Evolutionary conservation across 164 flowering plant genomes (phyloP).

Genomic region (Kalanchoe fedtschenkoi): DNA sequence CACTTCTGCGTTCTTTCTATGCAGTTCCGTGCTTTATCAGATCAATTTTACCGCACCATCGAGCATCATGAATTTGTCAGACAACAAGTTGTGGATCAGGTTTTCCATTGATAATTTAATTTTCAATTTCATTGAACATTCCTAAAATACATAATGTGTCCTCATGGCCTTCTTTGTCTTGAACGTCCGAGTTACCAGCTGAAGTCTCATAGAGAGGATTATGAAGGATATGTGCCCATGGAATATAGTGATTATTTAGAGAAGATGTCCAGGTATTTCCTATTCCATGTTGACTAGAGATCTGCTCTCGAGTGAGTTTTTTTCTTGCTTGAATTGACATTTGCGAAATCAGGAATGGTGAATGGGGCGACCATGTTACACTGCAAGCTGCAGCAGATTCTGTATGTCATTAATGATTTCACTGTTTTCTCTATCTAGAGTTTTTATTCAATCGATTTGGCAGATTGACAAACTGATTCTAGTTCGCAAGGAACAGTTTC

Average conservation of each 20-base stretch:
- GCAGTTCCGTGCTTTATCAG: conserved; percentile 63
- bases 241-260: conserved; percentile 42
- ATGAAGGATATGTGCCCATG: conserved; percentile 67
- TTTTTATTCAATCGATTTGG: not conserved
- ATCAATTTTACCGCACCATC: conserved; percentile 42
- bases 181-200: conserved; percentile 23
- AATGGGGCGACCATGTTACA: conserved; percentile 55
- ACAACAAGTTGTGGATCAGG: conserved; percentile 49
- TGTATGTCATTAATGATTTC: too few relatives aligned
- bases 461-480: too few relatives aligned
- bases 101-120: not conserved
- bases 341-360: conserved; percentile 31
- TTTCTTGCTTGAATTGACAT: not conserved
- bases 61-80: conserved; percentile 56
- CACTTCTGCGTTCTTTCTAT: not conserved
- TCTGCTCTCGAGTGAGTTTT: not conserved
- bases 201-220: conserved; percentile 34
- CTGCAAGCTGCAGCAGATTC: conserved; percentile 49
- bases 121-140: too few relatives aligned
- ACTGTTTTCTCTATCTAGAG: too few relatives aligned
- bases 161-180: too few relatives aligned
- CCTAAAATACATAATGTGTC: too few relatives aligned
- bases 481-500: too few relatives aligned
- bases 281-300: too few relatives aligned
- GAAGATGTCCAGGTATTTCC: conserved; percentile 55